Percentiles rank a stretch among this genome's conserved stretches.
phyloP scores from a whole-genome alignment of 2,329 filamentous ascomycete species.

The Fusarium musae region DNA sequence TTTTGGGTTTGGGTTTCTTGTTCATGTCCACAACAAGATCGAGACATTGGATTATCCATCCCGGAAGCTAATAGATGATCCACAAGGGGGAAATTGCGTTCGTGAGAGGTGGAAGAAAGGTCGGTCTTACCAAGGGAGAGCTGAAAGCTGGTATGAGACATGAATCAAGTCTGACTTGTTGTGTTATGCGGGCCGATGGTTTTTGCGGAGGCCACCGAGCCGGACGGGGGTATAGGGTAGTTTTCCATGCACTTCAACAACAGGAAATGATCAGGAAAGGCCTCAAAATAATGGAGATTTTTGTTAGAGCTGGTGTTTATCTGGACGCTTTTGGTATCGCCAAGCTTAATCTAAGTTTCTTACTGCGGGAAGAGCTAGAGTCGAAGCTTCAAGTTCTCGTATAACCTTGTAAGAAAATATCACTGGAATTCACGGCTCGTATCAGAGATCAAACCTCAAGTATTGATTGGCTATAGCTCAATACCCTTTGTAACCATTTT shows the following conservation, averaged over 20 bases:
- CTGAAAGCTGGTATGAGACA: constrained; percentile 32
- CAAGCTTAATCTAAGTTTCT: not conserved
- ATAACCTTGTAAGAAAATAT: not conserved
- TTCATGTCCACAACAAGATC: constrained; percentile 2
- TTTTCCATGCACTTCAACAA: not conserved
- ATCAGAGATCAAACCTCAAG: fast-evolving
- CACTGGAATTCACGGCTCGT: not conserved
- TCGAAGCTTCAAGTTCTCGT: not conserved
- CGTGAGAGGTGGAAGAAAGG: not conserved
- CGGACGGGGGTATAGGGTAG: constrained; percentile 1
- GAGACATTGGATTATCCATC: constrained; percentile 3
- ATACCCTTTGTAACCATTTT: not conserved
- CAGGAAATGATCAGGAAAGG: not conserved
- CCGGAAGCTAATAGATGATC: not conserved
- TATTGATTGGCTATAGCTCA: not conserved
- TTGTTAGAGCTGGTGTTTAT: too few species aligned
- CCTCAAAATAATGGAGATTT: not conserved
- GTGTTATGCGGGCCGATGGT: constrained; percentile 18
- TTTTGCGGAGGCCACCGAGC: constrained; percentile 9
- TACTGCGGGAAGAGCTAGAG: too few species aligned
- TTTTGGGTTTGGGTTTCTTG: not conserved
- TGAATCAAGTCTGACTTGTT: not conserved
- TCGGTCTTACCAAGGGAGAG: constrained; percentile 30
- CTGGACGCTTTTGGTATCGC: not conserved
- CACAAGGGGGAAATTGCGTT: constrained; percentile 13